Evolutionary conservation across 805 yeast genomes (phyloP).

Genomic region (Cyberlindnera mississippiensis): DNA sequence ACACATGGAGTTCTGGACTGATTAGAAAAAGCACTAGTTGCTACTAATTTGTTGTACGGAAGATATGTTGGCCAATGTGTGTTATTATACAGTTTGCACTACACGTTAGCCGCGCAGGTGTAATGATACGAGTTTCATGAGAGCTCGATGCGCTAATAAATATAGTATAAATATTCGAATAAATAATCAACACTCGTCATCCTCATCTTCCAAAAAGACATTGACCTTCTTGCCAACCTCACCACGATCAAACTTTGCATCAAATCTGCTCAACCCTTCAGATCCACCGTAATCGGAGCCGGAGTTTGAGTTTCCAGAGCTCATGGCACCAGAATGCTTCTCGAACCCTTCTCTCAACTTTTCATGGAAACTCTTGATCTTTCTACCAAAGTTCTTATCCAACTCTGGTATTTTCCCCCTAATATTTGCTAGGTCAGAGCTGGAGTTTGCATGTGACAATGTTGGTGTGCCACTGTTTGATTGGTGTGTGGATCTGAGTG

Average conservation of each 20-base stretch:
- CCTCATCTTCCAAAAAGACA: conserved; percentile 17
- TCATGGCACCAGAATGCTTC: conserved; percentile 8
- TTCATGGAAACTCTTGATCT: conserved; percentile 18
- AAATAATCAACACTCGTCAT: neutral
- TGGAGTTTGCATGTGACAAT: conserved; percentile 14
- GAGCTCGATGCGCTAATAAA: no score
- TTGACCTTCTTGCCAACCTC: conserved; percentile 36
- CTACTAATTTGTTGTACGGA: no score
- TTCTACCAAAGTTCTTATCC: conserved; percentile 23
- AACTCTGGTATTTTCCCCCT: conserved; percentile 5
- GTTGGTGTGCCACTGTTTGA: conserved; percentile 22
- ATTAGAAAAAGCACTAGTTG: no score
- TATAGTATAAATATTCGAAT: no score
- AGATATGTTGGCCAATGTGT: no score
- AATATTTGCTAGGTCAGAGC: neutral
- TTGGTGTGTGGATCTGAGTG: conserved; percentile 52
- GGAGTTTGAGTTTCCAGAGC: conserved; percentile 4
- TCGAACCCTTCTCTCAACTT: conserved; percentile 24
- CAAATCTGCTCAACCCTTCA: conserved; percentile 28
- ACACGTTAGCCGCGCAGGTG: no score
- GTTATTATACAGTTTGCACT: no score
- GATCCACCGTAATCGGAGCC: neutral
- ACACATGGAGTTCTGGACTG: conserved; percentile 33
- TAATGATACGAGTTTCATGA: no score
- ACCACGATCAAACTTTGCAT: conserved; percentile 38